A percentile compares a stretch with the other conserved stretches of the same genome.
Evolutionary conservation across 164 flowering plant genomes (phyloP).

Genomic region (Annona squamosa): DNA sequence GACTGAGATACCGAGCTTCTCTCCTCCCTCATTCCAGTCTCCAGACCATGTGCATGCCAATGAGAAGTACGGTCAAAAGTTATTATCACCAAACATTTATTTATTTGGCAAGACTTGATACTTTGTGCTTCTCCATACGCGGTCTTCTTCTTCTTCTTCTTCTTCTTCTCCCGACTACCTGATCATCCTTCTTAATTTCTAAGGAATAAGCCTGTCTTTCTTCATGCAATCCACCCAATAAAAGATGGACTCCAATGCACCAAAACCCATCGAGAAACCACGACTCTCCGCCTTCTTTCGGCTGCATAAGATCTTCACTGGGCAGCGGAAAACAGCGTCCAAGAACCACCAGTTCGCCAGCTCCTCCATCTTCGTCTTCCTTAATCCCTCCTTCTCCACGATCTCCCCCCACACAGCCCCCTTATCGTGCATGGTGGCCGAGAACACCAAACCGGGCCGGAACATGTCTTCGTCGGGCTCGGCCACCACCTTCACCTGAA

Average conservation of each 20-base stretch:
- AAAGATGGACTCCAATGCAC: slow-evolving; percentile 48
- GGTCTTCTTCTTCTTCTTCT: neutral
- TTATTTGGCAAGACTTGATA: neutral
- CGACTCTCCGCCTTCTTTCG: slow-evolving; percentile 49
- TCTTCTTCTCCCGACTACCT: neutral
- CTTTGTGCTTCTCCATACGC: neutral
- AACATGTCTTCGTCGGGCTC: slow-evolving; percentile 19
- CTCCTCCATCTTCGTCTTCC: slow-evolving; percentile 47
- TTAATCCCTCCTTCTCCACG: slow-evolving; percentile 43
- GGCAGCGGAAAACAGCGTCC: slow-evolving; percentile 54
- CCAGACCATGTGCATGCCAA: no score
- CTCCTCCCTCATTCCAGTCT: no score
- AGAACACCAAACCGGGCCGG: slow-evolving; percentile 25
- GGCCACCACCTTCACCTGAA: slow-evolving; percentile 30
- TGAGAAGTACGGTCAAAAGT: no score
- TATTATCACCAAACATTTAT: neutral
- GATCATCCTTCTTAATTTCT: neutral
- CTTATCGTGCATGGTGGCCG: slow-evolving; percentile 46
- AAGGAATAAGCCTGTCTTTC: slow-evolving; percentile 63
- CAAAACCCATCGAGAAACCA: slow-evolving; percentile 42
- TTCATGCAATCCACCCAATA: slow-evolving; percentile 77
- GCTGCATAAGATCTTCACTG: slow-evolving; percentile 44
- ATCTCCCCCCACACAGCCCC: slow-evolving; percentile 62
- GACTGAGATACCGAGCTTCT: no score
- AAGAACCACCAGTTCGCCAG: slow-evolving; percentile 79